Base-by-base conservation (phyloP, 495 filamentous ascomycete genomes). In the Penicillium cinerascens region DNA sequence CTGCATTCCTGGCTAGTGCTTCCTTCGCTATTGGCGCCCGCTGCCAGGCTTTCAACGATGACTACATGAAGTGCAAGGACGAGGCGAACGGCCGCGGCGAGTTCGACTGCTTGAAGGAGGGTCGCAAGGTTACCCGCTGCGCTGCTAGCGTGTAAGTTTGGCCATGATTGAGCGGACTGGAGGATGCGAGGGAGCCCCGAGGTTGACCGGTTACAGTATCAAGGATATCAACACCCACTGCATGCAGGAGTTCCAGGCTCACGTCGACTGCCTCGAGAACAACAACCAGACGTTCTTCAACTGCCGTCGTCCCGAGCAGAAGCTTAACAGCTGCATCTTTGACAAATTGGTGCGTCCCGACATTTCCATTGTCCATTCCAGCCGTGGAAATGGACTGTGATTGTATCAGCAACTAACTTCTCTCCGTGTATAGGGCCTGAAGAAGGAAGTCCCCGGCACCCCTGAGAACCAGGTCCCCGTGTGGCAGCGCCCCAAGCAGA, bases 51-150 rank as follows among this genome's bases (percentile, higher is more conserved):
- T 99, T 90, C 78, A 98, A 97, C 73, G 93, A 99, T 76, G 93
- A 99, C 74, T 99, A 84, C 73, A 97, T 99, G 91, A 84, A 93
- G 74, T 99, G 93, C 84, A 99, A 97, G 85, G 87, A 81, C 44
- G 89, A 95, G 77, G 80, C 88, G 42, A 80, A 84, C 45, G 95
- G 93, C 47, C 82, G 77, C 72, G 95, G 92, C 54, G 95, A 97
- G 77, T 70, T 95, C 43, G 91, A 96, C 49, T 99, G 93, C 72
- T 72, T 99, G 79, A 89, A 87, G 80, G 93, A 99, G 73, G 93
- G 93, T 37, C 79, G 93, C 68, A 91, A 92, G 72, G 93, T 97
- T 39, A 99, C 93, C 54, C 78, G 95, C 68, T 99, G 93, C 78
- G 93, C 93, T 50, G 85, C 87, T 60, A 95, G 89, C 70, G 93